Percentiles rank a stretch among this genome's conserved stretches.
Conservation (phyloP, 1,139 yeast species). For the Barnettozyma hawaiiensis region DNA sequence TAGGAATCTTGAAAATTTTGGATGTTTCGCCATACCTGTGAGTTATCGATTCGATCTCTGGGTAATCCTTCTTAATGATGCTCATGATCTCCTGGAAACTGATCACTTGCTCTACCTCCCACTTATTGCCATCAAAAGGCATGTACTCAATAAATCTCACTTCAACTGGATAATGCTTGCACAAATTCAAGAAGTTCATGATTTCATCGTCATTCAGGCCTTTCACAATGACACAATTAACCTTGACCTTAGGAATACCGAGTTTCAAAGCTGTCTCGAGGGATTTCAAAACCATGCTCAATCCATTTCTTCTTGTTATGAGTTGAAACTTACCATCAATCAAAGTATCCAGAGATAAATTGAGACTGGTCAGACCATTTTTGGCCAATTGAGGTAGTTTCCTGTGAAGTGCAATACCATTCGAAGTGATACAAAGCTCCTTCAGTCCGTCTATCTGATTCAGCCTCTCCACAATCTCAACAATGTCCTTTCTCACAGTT, state of each 20-base stretch:
- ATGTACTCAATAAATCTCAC: slow-evolving; percentile 49
- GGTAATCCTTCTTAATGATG: slow-evolving; percentile 28
- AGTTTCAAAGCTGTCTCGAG: slow-evolving; percentile 37
- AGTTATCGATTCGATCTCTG: slow-evolving; percentile 14
- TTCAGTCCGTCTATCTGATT: slow-evolving; percentile 35
- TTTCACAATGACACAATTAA: slow-evolving; percentile 44
- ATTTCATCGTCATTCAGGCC: slow-evolving; percentile 47
- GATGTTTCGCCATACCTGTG: slow-evolving; percentile 43
- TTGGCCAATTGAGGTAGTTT: slow-evolving; percentile 36
- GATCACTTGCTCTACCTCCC: slow-evolving; percentile 40
- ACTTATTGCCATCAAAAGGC: slow-evolving; percentile 50
- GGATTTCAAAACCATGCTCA: slow-evolving; percentile 37
- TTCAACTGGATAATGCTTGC: slow-evolving; percentile 35
- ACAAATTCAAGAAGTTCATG: slow-evolving; percentile 37
- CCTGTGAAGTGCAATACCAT: slow-evolving; percentile 43
- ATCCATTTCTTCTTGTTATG: slow-evolving; percentile 44
- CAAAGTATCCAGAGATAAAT: slow-evolving; percentile 43
- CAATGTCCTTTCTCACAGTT: slow-evolving; percentile 43
- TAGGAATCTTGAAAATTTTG: slow-evolving; percentile 36
- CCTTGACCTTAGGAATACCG: slow-evolving; percentile 40
- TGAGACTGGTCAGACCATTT: slow-evolving; percentile 41
- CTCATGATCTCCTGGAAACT: slow-evolving; percentile 37
- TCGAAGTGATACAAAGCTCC: slow-evolving; percentile 44
- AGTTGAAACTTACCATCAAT: slow-evolving; percentile 43
- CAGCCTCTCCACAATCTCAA: slow-evolving; percentile 35